A percentile compares a stretch with the other conserved stretches of the same genome.
phyloP scores from a whole-genome alignment of 208 protist species.

The Trichomonas vaginalis region DNA sequence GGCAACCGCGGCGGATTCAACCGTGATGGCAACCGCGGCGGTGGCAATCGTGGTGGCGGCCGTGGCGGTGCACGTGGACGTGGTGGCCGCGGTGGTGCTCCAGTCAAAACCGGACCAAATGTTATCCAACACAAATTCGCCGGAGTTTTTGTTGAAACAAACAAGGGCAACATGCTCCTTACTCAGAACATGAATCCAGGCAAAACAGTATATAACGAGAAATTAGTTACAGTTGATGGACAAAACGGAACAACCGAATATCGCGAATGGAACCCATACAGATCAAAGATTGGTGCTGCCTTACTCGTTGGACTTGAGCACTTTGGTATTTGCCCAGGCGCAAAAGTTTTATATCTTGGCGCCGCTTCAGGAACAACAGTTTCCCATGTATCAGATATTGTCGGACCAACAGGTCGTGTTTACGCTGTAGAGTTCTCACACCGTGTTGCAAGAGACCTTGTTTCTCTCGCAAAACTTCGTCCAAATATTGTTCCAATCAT shows the following conservation, averaged over 20 bases:
- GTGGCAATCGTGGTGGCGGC: constrained; percentile 30
- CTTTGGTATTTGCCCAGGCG: constrained; percentile 87
- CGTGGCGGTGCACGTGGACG: constrained; percentile 46
- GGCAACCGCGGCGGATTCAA: constrained; percentile 24
- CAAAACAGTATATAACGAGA: constrained; percentile 97
- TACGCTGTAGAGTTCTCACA: constrained; percentile 99
- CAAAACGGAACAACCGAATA: constrained; percentile 63
- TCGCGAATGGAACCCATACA: constrained; percentile 99
- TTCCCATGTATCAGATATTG: constrained; percentile 96
- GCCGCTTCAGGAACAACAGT: constrained; percentile 98
- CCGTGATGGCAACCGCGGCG: constrained; percentile 29
- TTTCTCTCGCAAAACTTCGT: constrained; percentile 95
- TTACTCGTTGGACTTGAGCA: constrained; percentile 91
- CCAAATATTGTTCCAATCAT: constrained; percentile 99
- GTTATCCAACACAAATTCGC: constrained; percentile 61
- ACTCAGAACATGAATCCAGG: constrained; percentile 93
- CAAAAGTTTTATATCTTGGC: constrained; percentile 98
- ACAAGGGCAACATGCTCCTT: constrained; percentile 87
- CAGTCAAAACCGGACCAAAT: constrained; percentile 78
- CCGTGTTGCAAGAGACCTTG: constrained; percentile 90
- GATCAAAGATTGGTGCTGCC: constrained; percentile 95
- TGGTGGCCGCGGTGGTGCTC: constrained; percentile 52
- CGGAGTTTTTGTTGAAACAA: constrained; percentile 90
- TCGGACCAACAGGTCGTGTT: constrained; percentile 89
- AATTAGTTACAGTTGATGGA: constrained; percentile 73